phyloP scores from a whole-genome alignment of 2,329 filamentous ascomycete genomes.

The Aspergillus clavatus region DNA sequence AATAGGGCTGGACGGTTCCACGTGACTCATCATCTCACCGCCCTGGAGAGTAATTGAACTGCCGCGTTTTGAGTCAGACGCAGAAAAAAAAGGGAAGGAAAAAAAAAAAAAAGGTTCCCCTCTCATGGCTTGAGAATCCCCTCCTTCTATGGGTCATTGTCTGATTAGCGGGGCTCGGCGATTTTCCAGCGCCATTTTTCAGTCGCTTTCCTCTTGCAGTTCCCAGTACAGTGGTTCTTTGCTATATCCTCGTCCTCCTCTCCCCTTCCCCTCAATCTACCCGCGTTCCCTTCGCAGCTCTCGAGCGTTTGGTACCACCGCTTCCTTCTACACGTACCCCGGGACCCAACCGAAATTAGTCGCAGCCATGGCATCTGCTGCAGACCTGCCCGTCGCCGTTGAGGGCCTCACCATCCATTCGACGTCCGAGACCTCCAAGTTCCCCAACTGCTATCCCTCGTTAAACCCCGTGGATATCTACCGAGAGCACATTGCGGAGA shows the following conservation, averaged over 20 bases:
- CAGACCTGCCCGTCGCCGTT: slow-evolving; percentile 32
- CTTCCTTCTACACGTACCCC: slow-evolving; percentile 6
- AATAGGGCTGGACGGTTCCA: too few species aligned
- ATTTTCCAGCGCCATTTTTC: slow-evolving; percentile 31
- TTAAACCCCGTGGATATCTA: slow-evolving; percentile 46
- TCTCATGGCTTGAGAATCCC: slow-evolving; percentile 13
- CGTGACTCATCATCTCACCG: slow-evolving; percentile 21
- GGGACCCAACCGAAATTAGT: slow-evolving; percentile 12
- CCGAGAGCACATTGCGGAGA: slow-evolving; percentile 43
- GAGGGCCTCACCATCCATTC: slow-evolving; percentile 39
- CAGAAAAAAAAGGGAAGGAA: slow-evolving; percentile 21
- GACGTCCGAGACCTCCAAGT: slow-evolving; percentile 36
- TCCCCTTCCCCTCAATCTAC: not conserved
- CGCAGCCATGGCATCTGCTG: slow-evolving; percentile 32
- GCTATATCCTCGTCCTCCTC: slow-evolving; percentile 12
- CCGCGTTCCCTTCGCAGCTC: slow-evolving; percentile 8
- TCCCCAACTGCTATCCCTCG: slow-evolving; percentile 39
- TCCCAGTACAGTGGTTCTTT: slow-evolving; percentile 13
- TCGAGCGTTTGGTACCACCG: slow-evolving; percentile 6
- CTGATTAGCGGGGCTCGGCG: slow-evolving; percentile 37
- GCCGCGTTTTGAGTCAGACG: slow-evolving; percentile 27
- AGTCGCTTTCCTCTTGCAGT: slow-evolving; percentile 14
- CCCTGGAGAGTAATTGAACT: slow-evolving; percentile 18
- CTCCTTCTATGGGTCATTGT: slow-evolving; percentile 36
- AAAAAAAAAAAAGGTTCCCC: slow-evolving; percentile 24